Evolutionary conservation across 352 stramenopile genomes (phyloP).

Genomic region (Globisporangium radiosum): DNA sequence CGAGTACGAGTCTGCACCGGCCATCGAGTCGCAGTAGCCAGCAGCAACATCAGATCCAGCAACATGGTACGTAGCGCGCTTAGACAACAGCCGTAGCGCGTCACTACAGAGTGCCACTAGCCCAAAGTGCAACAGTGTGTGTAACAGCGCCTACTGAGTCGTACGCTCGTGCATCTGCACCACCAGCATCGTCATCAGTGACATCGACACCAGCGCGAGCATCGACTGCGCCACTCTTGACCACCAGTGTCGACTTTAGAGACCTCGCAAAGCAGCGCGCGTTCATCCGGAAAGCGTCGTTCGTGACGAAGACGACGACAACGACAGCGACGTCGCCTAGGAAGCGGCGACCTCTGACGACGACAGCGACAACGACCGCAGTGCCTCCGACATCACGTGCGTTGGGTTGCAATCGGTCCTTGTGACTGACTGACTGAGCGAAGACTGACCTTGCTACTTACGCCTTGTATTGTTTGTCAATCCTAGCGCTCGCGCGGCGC

Average conservation of each 20-base stretch:
- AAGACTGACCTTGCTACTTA: too few species aligned
- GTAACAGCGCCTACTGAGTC: too few species aligned
- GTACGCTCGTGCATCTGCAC: too few species aligned
- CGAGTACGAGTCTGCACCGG: constrained; percentile 4
- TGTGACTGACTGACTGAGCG: too few species aligned
- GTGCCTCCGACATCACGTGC: constrained; percentile 9
- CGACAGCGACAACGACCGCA: background rate
- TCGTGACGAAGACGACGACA: constrained; percentile 13
- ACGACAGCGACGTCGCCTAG: background rate
- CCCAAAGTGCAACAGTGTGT: background rate
- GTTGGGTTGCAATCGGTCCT: background rate
- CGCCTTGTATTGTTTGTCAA: background rate
- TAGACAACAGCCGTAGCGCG: background rate
- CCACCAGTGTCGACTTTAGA: constrained; percentile 17
- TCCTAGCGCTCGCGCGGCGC: background rate
- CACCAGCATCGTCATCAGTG: background rate
- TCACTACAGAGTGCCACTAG: too few species aligned
- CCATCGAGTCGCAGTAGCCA: background rate
- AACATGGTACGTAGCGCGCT: background rate
- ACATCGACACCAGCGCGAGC: background rate
- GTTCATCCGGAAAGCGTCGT: constrained; percentile 43
- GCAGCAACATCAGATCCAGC: background rate
- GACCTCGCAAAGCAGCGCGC: constrained; percentile 57
- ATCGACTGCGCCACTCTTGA: background rate
- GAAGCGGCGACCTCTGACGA: background rate